Conservation (phyloP, 2,329 filamentous ascomycete genomes). For the Pseudopithomyces maydicus region DNA sequence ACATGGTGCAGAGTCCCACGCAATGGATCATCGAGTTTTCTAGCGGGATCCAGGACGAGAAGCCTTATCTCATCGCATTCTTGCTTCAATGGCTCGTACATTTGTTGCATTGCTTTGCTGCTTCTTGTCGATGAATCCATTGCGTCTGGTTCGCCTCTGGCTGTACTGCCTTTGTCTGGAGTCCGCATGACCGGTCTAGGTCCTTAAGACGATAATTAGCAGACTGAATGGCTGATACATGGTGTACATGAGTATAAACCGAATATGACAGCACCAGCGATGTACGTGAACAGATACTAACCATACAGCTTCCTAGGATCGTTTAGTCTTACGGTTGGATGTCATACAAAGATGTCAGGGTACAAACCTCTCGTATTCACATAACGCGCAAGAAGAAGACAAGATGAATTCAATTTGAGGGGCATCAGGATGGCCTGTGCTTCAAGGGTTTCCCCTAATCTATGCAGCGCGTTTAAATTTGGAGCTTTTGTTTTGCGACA, state of each 20-base stretch:
- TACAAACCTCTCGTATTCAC: too few relatives aligned
- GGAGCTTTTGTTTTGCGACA: background rate
- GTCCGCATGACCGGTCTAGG: too few relatives aligned
- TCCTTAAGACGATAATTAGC: too few relatives aligned
- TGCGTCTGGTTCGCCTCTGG: too few relatives aligned
- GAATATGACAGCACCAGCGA: background rate
- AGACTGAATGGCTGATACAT: background rate
- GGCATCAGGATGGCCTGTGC: background rate
- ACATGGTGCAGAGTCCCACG: slow-evolving; percentile 1
- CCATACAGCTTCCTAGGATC: too few relatives aligned
- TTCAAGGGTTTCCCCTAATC: too few relatives aligned
- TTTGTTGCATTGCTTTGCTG: background rate
- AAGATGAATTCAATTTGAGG: too few relatives aligned
- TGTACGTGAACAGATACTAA: too few relatives aligned
- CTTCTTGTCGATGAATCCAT: background rate
- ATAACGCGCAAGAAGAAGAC: too few relatives aligned
- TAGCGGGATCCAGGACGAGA: background rate
- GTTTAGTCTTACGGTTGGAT: too few relatives aligned
- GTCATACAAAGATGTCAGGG: too few relatives aligned
- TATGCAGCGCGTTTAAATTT: background rate
- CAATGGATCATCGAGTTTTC: background rate
- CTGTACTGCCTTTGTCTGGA: too few relatives aligned
- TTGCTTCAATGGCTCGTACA: background rate
- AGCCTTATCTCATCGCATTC: slow-evolving; percentile 3
- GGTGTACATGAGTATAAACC: background rate